Conservation (phyloP, 163 green algal genomes). For the Chlorella variabilis region DNA sequence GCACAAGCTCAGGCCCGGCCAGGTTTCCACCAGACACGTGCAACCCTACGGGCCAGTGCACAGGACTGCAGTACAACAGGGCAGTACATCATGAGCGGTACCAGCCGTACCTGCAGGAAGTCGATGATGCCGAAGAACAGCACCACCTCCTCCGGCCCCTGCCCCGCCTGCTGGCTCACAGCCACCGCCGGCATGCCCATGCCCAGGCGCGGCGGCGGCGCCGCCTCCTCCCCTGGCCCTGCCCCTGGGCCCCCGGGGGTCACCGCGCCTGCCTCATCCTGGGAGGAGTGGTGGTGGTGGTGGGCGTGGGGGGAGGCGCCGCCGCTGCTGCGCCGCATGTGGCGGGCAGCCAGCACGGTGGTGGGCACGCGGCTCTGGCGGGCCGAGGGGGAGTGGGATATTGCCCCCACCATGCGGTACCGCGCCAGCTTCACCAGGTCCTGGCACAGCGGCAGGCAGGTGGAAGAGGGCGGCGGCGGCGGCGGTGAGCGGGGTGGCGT, state of each 20-base stretch:
- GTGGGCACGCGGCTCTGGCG: slow-evolving; percentile 14
- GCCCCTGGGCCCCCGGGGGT: neutral
- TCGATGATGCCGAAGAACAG: slow-evolving; percentile 61
- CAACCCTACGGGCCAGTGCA: no score
- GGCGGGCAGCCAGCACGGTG: slow-evolving; percentile 31
- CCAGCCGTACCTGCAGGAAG: slow-evolving; percentile 53
- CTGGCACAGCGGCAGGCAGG: neutral
- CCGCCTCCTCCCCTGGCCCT: neutral
- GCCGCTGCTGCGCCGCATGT: slow-evolving; percentile 30
- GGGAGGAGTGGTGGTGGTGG: neutral
- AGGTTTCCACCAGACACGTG: no score
- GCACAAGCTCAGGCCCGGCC: no score
- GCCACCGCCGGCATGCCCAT: slow-evolving; percentile 38
- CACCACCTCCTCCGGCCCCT: slow-evolving; percentile 44
- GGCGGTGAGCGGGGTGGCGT: no score
- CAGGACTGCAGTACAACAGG: slow-evolving; percentile 14
- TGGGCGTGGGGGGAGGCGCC: neutral
- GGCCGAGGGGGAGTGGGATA: neutral
- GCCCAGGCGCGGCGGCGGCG: slow-evolving; percentile 16
- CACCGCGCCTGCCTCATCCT: neutral
- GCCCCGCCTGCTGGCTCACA: slow-evolving; percentile 13
- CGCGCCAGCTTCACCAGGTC: slow-evolving; percentile 39
- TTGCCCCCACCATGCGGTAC: slow-evolving; percentile 37
- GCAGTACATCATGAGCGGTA: no score
- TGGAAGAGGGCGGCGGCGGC: neutral